A percentile compares a stretch with the other conserved stretches of the same genome.
Conservation (phyloP, 2,329 filamentous ascomycete species). For the Sordariomycetes sp. region DNA sequence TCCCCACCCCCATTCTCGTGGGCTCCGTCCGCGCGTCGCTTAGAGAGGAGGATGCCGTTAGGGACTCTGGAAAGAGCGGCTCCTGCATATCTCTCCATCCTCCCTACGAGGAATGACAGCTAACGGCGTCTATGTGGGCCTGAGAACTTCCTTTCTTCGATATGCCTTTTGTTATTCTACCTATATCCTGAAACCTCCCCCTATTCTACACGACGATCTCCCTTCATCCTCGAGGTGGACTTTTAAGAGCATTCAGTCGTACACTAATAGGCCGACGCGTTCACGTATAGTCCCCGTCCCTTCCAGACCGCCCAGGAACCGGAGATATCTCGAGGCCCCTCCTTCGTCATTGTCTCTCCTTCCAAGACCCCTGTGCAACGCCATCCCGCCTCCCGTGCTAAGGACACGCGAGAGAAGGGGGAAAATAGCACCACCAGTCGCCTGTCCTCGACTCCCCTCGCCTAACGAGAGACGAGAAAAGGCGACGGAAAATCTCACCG, state of each 20-base stretch:
- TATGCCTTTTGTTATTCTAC: too few relatives aligned
- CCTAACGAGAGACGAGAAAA: not conserved
- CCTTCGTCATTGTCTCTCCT: not conserved
- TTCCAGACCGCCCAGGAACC: not conserved
- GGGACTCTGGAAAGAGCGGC: too few relatives aligned
- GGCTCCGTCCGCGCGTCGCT: too few relatives aligned
- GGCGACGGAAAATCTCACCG: not conserved
- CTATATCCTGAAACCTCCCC: too few relatives aligned
- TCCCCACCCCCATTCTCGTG: too few relatives aligned
- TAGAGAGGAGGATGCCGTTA: too few relatives aligned
- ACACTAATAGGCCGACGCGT: not conserved
- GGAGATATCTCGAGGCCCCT: not conserved
- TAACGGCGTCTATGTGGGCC: too few relatives aligned
- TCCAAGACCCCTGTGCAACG: not conserved
- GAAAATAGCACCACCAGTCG: not conserved
- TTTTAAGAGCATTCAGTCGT: not conserved
- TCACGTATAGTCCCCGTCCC: not conserved
- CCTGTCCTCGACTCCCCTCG: not conserved
- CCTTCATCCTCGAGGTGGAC: not conserved
- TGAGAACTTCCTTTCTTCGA: too few relatives aligned
- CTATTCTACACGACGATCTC: too few relatives aligned
- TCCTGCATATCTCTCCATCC: too few relatives aligned
- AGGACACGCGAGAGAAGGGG: not conserved
- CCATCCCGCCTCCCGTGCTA: not conserved
- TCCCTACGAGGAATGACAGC: too few relatives aligned